These are phyloP conservation scores for Coprinopsis sp. DNA, from an alignment of 768 basidiomycete species.

Conservation along the genomic window DNA sequence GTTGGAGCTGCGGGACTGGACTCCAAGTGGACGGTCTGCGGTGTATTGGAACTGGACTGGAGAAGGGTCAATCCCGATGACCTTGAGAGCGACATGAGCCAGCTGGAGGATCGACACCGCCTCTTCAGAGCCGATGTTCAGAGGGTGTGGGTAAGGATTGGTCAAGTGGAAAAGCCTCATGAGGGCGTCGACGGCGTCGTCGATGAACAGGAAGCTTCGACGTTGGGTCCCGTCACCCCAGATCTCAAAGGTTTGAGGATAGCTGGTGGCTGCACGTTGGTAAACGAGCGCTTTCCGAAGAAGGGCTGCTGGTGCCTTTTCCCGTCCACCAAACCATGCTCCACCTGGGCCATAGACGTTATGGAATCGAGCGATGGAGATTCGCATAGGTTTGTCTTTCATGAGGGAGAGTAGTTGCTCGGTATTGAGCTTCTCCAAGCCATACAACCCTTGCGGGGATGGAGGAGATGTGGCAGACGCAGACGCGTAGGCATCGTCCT, in stretches of 20 bases:
- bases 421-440: conserved; percentile 50
- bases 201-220: conserved; percentile 53
- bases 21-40: conserved; percentile 37
- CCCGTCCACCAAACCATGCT: conserved; percentile 48
- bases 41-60: conserved; percentile 25
- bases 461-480: conserved; percentile 22
- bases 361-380: conserved; percentile 51
- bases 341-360: conserved; percentile 56
- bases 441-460: conserved; percentile 51
- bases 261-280: conserved; percentile 13
- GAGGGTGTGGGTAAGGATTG: conserved; percentile 24
- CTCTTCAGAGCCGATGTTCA: conserved; percentile 51
- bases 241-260: conserved; percentile 37
- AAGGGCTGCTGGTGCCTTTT: conserved; percentile 56
- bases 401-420: conserved; percentile 43
- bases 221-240: conserved; percentile 54
- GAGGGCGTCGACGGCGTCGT: conserved; percentile 50
- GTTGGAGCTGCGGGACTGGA: conserved; percentile 48
- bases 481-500: conserved; percentile 39
- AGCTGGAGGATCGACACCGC: conserved; percentile 39
- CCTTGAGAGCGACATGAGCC: conserved; percentile 33
- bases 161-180: conserved; percentile 39
- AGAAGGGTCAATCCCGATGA: conserved; percentile 24
- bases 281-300: conserved; percentile 46
- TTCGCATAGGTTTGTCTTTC: conserved; percentile 22